Percentiles rank a stretch among this genome's conserved stretches.
Evolutionary conservation across 106 monocot genomes (phyloP).

Genomic region (Narthecium ossifragum): DNA sequence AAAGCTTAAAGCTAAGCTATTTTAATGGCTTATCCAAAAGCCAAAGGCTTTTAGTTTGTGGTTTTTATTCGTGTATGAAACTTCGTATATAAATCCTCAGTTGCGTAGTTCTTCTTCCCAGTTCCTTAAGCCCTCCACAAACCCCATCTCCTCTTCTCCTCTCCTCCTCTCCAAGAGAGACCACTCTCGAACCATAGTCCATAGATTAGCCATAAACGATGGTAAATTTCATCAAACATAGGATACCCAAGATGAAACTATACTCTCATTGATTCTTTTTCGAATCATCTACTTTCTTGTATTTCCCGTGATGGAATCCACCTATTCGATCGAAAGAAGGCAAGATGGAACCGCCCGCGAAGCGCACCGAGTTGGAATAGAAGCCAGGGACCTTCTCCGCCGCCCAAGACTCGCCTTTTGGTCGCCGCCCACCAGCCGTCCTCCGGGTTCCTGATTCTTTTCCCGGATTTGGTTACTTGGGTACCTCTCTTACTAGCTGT

Average conservation of each 20-base stretch:
- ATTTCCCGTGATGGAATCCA: conserved; percentile 2
- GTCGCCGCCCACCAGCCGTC: conserved; percentile 6
- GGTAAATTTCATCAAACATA: background rate
- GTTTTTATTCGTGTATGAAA: no score
- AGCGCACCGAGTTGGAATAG: background rate
- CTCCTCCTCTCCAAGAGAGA: background rate
- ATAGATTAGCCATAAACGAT: background rate
- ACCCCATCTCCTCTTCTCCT: background rate
- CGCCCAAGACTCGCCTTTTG: conserved; percentile 6
- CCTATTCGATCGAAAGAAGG: background rate
- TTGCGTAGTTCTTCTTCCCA: no score
- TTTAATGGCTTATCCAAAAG: no score
- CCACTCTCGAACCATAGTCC: background rate
- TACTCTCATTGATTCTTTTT: background rate
- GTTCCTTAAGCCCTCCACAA: background rate
- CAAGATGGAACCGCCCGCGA: no score
- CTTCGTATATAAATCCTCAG: no score
- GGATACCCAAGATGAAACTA: background rate
- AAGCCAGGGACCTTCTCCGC: background rate
- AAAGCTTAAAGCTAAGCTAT: background rate
- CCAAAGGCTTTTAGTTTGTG: no score
- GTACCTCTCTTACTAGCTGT: background rate
- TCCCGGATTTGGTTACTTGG: background rate
- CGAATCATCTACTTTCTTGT: background rate
- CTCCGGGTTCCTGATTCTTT: conserved; percentile 8